Evolutionary conservation across 2,329 filamentous ascomycete genomes (phyloP).

Genomic region (Proliferodiscus dingleyae): DNA sequence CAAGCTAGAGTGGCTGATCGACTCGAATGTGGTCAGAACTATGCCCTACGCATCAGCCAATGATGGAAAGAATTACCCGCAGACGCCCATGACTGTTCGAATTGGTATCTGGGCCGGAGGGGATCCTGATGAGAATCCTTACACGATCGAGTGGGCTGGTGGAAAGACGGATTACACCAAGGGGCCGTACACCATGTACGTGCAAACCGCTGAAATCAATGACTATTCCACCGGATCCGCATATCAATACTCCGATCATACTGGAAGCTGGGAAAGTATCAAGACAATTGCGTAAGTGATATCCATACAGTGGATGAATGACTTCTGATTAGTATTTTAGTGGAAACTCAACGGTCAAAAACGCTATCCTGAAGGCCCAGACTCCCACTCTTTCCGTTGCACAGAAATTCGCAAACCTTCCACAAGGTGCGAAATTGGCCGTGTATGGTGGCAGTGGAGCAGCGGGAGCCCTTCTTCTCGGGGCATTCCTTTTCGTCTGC

Average conservation of each 20-base stretch:
- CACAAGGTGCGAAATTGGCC: conserved; percentile 45
- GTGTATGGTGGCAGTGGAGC: conserved; percentile 47
- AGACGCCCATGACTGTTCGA: conserved; percentile 69
- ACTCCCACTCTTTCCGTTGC: conserved; percentile 37
- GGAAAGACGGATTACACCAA: conserved; percentile 61
- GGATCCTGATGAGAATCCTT: conserved; percentile 48
- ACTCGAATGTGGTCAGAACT: conserved; percentile 60
- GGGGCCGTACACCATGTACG: conserved; percentile 69
- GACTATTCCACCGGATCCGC: conserved; percentile 57
- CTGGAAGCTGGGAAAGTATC: conserved; percentile 61
- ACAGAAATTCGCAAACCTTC: conserved; percentile 51
- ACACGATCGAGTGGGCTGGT: conserved; percentile 66
- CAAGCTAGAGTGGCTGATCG: conserved; percentile 63
- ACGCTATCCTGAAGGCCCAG: conserved; percentile 35
- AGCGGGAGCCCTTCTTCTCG: conserved; percentile 40
- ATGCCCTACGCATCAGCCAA: conserved; percentile 57
- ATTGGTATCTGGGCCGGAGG: conserved; percentile 64
- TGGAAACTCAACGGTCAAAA: conserved; percentile 52
- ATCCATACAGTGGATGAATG: not conserved
- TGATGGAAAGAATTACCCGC: conserved; percentile 61
- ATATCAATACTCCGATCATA: conserved; percentile 59
- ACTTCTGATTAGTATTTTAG: conserved; percentile 32
- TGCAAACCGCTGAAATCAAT: conserved; percentile 55
- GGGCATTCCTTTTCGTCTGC: conserved; percentile 46
- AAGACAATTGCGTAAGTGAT: conserved; percentile 47